A percentile compares a stretch with the other conserved stretches of the same genome.
These are phyloP conservation scores for Conringia planisiliqua DNA, from an alignment of 345 rosid genomes.

Conservation along the genomic window DNA sequence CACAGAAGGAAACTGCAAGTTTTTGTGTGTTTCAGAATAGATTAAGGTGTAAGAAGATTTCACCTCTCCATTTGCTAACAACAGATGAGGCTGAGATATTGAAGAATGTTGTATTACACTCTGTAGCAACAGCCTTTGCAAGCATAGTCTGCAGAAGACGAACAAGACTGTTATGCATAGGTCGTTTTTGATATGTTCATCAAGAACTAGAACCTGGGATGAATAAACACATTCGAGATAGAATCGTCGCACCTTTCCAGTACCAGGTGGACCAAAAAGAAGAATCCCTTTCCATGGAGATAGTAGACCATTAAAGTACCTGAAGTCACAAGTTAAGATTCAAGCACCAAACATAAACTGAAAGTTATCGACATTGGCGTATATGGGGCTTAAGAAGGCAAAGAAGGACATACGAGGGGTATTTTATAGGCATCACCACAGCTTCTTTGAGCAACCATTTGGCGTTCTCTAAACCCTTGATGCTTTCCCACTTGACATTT, in stretches of 20 bases:
- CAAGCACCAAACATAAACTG: neutral
- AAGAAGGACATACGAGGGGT: constrained; percentile 67
- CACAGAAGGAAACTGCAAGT: neutral
- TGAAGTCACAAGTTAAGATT: constrained; percentile 24
- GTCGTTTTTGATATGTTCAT: neutral
- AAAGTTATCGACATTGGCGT: neutral
- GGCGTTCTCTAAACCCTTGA: constrained; percentile 86
- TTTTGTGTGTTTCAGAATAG: neutral
- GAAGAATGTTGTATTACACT: constrained; percentile 97
- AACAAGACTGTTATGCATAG: neutral
- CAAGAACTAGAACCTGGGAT: neutral
- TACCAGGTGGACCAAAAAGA: constrained; percentile 98
- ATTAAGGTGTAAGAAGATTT: neutral
- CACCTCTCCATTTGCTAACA: constrained; percentile 94
- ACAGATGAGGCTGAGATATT: constrained; percentile 97
- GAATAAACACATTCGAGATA: neutral
- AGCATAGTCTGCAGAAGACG: constrained; percentile 75
- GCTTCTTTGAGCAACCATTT: constrained; percentile 94
- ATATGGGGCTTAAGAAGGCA: neutral
- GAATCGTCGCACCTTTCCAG: constrained; percentile 73
- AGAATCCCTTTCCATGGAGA: constrained; percentile 99
- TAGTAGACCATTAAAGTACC: constrained; percentile 91
- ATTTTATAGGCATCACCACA: constrained; percentile 98
- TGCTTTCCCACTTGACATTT: constrained; percentile 92
- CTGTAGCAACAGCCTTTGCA: constrained; percentile 99